A percentile compares a stretch with the other conserved stretches of the same genome.
These are phyloP conservation scores for Aspergillus candidus DNA, from an alignment of 2,329 filamentous ascomycete species.

Conservation along the genomic window DNA sequence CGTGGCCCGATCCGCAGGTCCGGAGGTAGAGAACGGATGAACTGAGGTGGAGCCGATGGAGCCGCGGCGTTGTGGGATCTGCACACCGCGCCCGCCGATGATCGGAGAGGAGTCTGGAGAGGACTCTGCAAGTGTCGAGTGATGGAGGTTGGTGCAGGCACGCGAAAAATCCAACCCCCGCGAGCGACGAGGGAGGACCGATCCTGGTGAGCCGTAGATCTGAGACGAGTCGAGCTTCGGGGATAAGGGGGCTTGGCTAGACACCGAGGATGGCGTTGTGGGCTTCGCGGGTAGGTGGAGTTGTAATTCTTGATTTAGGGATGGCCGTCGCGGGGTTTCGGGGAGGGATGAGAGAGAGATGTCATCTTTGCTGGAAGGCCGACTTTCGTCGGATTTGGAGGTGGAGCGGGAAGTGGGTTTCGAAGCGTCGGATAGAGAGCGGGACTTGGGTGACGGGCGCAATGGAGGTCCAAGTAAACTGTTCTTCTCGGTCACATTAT, in stretches of 20 bases:
- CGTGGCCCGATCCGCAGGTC: constrained; percentile 61
- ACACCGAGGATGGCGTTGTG: constrained; percentile 44
- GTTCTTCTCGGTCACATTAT: constrained; percentile 7
- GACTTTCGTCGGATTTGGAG: constrained; percentile 50
- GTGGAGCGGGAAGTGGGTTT: constrained; percentile 54
- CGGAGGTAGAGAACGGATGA: constrained; percentile 65
- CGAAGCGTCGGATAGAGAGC: constrained; percentile 62
- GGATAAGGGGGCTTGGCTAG: constrained; percentile 64
- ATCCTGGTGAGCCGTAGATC: constrained; percentile 79
- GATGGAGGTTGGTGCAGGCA: constrained; percentile 88
- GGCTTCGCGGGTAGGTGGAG: constrained; percentile 60
- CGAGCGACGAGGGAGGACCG: constrained; percentile 80
- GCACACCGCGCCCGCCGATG: constrained; percentile 62
- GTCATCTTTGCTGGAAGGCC: constrained; percentile 61
- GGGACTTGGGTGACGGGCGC: constrained; percentile 45
- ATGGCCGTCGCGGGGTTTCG: constrained; percentile 67
- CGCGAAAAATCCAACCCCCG: constrained; percentile 89
- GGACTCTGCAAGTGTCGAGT: constrained; percentile 86
- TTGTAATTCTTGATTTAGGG: constrained; percentile 60
- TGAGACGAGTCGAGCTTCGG: constrained; percentile 80
- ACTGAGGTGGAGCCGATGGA: constrained; percentile 56
- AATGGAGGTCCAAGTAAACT: constrained; percentile 18
- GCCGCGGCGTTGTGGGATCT: constrained; percentile 52
- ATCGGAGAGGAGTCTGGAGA: constrained; percentile 88
- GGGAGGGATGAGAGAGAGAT: constrained; percentile 51